These are phyloP conservation scores for Aspergillus baeticus DNA, from an alignment of 495 filamentous ascomycete genomes.

Conservation along the genomic window DNA sequence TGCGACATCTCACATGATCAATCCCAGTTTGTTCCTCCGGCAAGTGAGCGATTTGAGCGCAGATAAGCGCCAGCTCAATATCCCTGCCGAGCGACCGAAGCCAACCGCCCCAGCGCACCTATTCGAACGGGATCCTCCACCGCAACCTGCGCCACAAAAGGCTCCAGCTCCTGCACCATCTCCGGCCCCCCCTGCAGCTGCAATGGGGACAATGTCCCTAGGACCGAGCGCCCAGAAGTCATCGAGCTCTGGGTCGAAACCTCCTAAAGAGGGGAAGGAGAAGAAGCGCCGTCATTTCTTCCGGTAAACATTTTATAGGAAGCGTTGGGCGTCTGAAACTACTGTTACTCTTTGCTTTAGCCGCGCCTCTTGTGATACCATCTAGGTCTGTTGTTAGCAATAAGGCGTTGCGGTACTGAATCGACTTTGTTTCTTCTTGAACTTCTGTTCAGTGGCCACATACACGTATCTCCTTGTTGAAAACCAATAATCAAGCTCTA, in stretches of 20 bases:
- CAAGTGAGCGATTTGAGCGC: conserved; percentile 78
- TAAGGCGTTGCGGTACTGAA: conserved; percentile 11
- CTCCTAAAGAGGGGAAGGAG: conserved; percentile 48
- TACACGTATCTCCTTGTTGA: neutral
- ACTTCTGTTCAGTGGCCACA: neutral
- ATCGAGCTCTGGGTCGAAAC: conserved; percentile 25
- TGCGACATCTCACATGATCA: conserved; percentile 88
- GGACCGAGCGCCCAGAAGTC: conserved; percentile 32
- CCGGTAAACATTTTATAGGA: conserved; percentile 37
- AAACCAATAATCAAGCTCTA: neutral
- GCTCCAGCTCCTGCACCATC: conserved; percentile 44
- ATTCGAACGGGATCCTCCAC: conserved; percentile 70
- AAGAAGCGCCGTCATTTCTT: conserved; percentile 64
- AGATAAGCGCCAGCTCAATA: conserved; percentile 69
- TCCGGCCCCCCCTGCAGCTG: conserved; percentile 51
- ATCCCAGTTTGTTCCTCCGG: conserved; percentile 71
- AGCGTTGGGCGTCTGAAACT: neutral
- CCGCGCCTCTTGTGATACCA: conserved; percentile 43
- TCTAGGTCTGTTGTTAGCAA: conserved; percentile 20
- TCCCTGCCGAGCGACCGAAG: conserved; percentile 78
- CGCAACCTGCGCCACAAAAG: conserved; percentile 38
- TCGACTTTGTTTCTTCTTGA: neutral
- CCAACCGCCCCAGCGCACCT: conserved; percentile 81
- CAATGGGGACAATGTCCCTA: conserved; percentile 60
- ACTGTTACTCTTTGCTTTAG: conserved; percentile 11